Conservation (phyloP, 2,329 filamentous ascomycete species). For the Penicillium sp. region DNA sequence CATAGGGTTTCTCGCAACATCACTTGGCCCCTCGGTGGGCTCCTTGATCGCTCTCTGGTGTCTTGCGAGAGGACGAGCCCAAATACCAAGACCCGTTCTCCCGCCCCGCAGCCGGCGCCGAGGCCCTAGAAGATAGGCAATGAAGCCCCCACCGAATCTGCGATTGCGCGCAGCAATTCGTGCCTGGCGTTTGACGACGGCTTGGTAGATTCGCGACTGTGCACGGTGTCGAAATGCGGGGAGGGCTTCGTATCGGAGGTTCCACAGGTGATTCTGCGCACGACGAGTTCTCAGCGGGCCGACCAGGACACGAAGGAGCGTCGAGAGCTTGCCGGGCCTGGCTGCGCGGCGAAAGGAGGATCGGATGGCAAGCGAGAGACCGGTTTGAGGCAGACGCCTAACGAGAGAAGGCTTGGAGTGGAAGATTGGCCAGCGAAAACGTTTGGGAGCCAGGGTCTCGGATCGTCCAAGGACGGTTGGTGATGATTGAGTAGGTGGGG, state of each 20-base stretch:
- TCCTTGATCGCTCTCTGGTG: conserved; percentile 17
- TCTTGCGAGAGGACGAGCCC: conserved; percentile 6
- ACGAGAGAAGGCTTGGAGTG: conserved; percentile 21
- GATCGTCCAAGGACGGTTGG: background rate
- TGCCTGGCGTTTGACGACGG: conserved; percentile 68
- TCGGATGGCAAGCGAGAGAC: conserved; percentile 15
- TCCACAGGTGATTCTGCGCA: conserved; percentile 68
- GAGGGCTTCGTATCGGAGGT: conserved; percentile 75
- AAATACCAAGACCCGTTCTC: conserved; percentile 9
- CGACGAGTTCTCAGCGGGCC: conserved; percentile 68
- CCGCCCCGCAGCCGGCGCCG: conserved; percentile 25
- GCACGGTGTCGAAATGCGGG: conserved; percentile 71
- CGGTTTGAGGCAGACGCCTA: conserved; percentile 20
- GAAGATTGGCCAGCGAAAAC: conserved; percentile 23
- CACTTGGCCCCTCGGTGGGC: conserved; percentile 22
- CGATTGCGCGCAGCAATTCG: conserved; percentile 54
- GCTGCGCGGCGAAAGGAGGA: conserved; percentile 18
- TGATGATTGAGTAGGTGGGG: conserved; percentile 6
- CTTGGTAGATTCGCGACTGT: conserved; percentile 77
- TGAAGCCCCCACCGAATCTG: conserved; percentile 27
- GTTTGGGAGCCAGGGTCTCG: conserved; percentile 35
- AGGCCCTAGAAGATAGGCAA: conserved; percentile 31
- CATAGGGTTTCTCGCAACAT: conserved; percentile 26
- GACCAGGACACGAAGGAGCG: conserved; percentile 64
- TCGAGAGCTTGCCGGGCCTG: conserved; percentile 33